phyloP scores from a whole-genome alignment of 495 filamentous ascomycete genomes.

The Penicillium egyptiacum region DNA sequence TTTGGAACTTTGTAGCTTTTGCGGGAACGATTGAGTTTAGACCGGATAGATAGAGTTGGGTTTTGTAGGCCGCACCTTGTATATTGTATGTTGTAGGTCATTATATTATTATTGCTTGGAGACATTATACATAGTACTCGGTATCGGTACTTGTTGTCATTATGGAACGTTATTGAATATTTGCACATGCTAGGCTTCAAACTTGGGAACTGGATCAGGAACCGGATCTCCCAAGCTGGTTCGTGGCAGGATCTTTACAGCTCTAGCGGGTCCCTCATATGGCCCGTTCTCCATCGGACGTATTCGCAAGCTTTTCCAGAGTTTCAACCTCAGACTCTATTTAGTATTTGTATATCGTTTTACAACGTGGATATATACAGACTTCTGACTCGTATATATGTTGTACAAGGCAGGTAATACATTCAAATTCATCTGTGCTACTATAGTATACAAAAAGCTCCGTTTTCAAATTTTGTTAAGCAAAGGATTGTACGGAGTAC shows the following conservation, averaged over 20 bases:
- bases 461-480: too few relatives aligned
- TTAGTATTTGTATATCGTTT: too few relatives aligned
- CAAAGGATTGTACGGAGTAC: too few relatives aligned
- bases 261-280: background rate
- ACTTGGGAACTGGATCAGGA: background rate
- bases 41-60: slow-evolving; percentile 32
- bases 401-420: too few relatives aligned
- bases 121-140: background rate
- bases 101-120: too few relatives aligned
- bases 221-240: background rate
- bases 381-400: too few relatives aligned
- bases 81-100: too few relatives aligned
- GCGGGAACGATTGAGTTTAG: slow-evolving; percentile 31
- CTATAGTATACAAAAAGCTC: too few relatives aligned
- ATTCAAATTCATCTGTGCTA: too few relatives aligned
- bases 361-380: too few relatives aligned
- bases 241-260: background rate
- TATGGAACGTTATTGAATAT: background rate
- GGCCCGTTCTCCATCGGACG: background rate
- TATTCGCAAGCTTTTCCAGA: background rate
- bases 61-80: background rate
- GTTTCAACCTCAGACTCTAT: too few relatives aligned
- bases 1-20: slow-evolving; percentile 8
- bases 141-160: too few relatives aligned
- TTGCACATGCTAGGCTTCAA: background rate